Percentiles rank a stretch among this genome's conserved stretches.
These are phyloP conservation scores for Tolypocladium amazonense DNA, from an alignment of 2,329 filamentous ascomycete species.

Conservation along the genomic window DNA sequence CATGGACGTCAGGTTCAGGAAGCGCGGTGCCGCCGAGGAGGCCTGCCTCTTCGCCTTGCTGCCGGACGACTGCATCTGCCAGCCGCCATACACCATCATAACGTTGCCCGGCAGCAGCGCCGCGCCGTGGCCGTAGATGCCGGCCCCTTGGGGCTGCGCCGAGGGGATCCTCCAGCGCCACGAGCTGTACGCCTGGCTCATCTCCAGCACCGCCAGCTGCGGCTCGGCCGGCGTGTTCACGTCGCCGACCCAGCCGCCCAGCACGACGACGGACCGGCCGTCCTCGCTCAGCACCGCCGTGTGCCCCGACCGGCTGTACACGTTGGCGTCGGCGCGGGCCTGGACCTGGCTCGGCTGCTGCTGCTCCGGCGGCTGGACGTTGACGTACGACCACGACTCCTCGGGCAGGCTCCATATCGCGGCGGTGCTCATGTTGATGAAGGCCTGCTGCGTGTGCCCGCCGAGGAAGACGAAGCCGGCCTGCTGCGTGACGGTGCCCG, in stretches of 20 bases:
- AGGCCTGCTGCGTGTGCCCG: conserved; percentile 72
- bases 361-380: conserved; percentile 38
- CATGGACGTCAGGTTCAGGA: conserved; percentile 48
- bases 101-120: conserved; percentile 54
- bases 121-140: conserved; percentile 54
- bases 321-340: conserved; percentile 8
- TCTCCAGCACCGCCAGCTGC: conserved; percentile 65
- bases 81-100: conserved; percentile 58
- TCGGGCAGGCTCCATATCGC: conserved; percentile 82
- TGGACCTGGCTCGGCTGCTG: background rate
- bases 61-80: conserved; percentile 30
- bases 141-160: conserved; percentile 31
- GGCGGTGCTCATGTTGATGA: conserved; percentile 89
- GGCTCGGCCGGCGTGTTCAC: conserved; percentile 65
- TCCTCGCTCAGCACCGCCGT: conserved; percentile 73
- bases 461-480: conserved; percentile 73
- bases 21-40: conserved; percentile 22
- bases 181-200: conserved; percentile 63
- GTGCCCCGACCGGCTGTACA: conserved; percentile 83
- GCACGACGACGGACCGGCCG: conserved; percentile 64
- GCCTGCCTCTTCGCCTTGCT: conserved; percentile 22
- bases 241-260: conserved; percentile 91
- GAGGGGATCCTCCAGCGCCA: conserved; percentile 63
- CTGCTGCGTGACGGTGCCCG: conserved; percentile 57
- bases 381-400: conserved; percentile 74